Evolutionary conservation across 306 rosid genomes (phyloP), one percentile per base, ranked within the genome.

Genomic region (Lathyrus sativus): DNA sequence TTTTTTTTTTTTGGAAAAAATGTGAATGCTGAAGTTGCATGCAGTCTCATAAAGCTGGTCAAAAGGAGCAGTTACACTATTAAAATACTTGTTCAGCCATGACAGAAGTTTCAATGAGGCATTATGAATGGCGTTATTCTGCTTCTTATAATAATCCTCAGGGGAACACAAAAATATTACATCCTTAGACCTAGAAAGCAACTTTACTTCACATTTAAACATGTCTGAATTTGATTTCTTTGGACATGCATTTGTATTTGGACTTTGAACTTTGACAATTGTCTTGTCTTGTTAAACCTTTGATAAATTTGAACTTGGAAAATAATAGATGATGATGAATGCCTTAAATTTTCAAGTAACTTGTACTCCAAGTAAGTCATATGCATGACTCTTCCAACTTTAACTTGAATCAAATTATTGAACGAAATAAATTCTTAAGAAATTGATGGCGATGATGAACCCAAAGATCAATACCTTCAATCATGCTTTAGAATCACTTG

Each of bases 61-160:
- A 24, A 71, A 44, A 43, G 95, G 60, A 64, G 51, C 7, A 66
- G 67, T 22, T 55, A 56, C 77, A 73, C 84, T 81, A 83, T 60
- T 80, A 44, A 93, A 86, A 76, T 84, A 84, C 49, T 45, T 74
- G 71, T 88, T 84, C 62, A 93, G 68, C 97, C 91, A 88, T 74
- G 78, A 82, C 39, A 93, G 80, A 73, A 88, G 82, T 81, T 81
- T 86, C 84, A 93, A 82, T 53, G 92, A 88, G 13, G 87, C 86
- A 77, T 74, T 85, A 81, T 93, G 99, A 71, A 85, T 60, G n/a
- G 96, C 85, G 72, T 90, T 90, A 74, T 63, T 79, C 84, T 82
- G 90, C 85, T 81, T 93, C 82, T 82, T 93, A 69, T 64, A 90
- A 31, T 73, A 73, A 60, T 73, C 83, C 64, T 72, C 72, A 6